Evolutionary conservation across 352 stramenopile species (phyloP).

Genomic region (Pythium volutum): DNA sequence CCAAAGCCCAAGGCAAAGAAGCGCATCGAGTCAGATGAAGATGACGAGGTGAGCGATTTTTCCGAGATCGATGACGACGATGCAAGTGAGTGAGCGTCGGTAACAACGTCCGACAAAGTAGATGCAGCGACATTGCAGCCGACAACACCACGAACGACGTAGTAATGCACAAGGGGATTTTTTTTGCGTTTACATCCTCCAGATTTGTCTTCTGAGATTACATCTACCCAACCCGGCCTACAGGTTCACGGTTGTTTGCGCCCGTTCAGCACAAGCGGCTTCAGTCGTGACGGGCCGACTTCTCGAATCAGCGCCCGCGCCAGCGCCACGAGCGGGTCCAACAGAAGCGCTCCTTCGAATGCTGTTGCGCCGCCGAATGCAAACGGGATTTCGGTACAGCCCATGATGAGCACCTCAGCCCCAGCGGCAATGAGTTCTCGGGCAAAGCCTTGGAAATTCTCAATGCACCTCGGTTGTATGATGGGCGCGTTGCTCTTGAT

Average conservation of each 20-base stretch:
- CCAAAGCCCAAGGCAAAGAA: constrained; percentile 25
- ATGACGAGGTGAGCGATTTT: constrained; percentile 50
- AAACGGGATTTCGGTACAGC: constrained; percentile 56
- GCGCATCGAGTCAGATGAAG: constrained; percentile 21
- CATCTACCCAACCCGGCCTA: too few relatives aligned
- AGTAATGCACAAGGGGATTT: constrained; percentile 10
- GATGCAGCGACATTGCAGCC: background rate
- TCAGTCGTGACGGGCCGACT: constrained; percentile 37
- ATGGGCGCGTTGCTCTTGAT: constrained; percentile 49
- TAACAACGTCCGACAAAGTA: background rate
- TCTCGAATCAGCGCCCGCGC: constrained; percentile 49
- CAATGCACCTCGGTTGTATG: constrained; percentile 32
- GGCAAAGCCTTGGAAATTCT: constrained; percentile 43
- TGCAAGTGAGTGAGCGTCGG: constrained; percentile 57
- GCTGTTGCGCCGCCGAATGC: constrained; percentile 28
- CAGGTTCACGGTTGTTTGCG: constrained; percentile 9
- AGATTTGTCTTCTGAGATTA: too few relatives aligned
- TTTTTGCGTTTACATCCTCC: too few relatives aligned
- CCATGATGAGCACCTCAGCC: constrained; percentile 41
- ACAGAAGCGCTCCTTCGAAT: constrained; percentile 36
- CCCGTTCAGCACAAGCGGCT: constrained; percentile 30
- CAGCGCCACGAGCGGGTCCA: constrained; percentile 46
- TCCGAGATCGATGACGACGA: constrained; percentile 36
- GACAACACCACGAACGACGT: background rate
- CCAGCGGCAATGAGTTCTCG: constrained; percentile 30